Evolutionary conservation across 768 basidiomycete genomes (phyloP).

Genomic region (Trametes elegans): DNA sequence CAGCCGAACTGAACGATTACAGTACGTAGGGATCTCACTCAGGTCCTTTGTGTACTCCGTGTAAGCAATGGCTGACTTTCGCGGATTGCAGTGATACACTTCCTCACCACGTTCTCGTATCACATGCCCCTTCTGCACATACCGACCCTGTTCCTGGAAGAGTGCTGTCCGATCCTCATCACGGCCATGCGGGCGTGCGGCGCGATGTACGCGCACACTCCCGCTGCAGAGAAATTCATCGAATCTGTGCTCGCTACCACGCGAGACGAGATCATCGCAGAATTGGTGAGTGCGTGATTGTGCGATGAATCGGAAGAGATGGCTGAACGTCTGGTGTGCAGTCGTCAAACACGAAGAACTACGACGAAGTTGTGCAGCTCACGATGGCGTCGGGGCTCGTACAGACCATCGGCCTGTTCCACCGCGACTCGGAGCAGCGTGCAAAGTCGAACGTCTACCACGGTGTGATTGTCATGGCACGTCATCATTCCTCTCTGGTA

Average conservation of each 20-base stretch:
- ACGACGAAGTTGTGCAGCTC: conserved; percentile 32
- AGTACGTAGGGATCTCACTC: conserved; percentile 42
- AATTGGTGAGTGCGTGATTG: conserved; percentile 49
- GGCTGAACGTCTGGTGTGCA: background rate
- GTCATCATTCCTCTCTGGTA: conserved; percentile 17
- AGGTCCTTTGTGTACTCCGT: too few species aligned
- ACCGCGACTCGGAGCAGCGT: conserved; percentile 47
- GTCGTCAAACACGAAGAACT: conserved; percentile 21
- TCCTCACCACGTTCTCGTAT: conserved; percentile 47
- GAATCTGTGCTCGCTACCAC: conserved; percentile 40
- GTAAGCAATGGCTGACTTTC: background rate
- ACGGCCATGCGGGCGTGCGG: conserved; percentile 61
- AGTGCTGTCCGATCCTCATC: conserved; percentile 49
- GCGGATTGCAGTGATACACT: conserved; percentile 42
- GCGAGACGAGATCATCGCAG: conserved; percentile 49
- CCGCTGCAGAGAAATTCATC: conserved; percentile 47
- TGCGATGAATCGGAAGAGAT: background rate
- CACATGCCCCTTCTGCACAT: conserved; percentile 57
- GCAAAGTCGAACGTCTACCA: conserved; percentile 53
- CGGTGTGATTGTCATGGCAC: conserved; percentile 60
- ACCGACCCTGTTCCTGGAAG: conserved; percentile 48
- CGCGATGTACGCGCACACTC: conserved; percentile 53
- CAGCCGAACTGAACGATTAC: conserved; percentile 52
- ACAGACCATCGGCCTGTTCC: conserved; percentile 57
- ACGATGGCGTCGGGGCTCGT: conserved; percentile 50